phyloP scores from a whole-genome alignment of 2,329 filamentous ascomycete species.

The Emergomyces pasteurianus region DNA sequence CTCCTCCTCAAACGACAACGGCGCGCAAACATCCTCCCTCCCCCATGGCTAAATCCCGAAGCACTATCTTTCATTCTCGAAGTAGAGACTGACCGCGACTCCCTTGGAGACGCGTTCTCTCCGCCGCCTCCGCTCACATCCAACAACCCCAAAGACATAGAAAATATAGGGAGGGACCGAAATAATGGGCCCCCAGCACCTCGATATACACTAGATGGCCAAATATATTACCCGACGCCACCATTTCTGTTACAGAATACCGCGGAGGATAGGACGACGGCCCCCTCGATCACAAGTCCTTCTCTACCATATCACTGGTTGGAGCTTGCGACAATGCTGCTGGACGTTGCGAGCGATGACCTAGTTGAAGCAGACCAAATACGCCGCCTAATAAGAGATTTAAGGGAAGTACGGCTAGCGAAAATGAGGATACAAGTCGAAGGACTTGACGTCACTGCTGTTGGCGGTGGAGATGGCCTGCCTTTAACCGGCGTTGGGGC shows the following conservation, averaged over 20 bases:
- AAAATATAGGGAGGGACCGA: conserved; percentile 4
- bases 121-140: conserved; percentile 58
- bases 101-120: conserved; percentile 59
- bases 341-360: conserved; percentile 77
- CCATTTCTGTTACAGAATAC: conserved; percentile 73
- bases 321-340: conserved; percentile 74
- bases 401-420: conserved; percentile 77
- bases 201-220: conserved; percentile 25
- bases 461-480: conserved; percentile 56
- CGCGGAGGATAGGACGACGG: conserved; percentile 30
- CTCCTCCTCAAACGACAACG: conserved; percentile 88
- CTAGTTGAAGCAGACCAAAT: conserved; percentile 62
- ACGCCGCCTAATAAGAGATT: conserved; percentile 61
- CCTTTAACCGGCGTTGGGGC: conserved; percentile 72
- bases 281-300: not conserved
- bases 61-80: conserved; percentile 68
- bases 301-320: conserved; percentile 91
- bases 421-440: conserved; percentile 71
- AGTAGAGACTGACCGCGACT: conserved; percentile 57
- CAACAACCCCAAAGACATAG: conserved; percentile 11
- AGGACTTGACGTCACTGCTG: conserved; percentile 46
- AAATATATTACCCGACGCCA: conserved; percentile 41
- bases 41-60: conserved; percentile 71
- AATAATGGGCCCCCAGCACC: conserved; percentile 13
- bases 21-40: conserved; percentile 83